Evolutionary conservation across 192 early-diverging fungal genomes (phyloP), one percentile per base, ranked within the genome.

Genomic region (Entomortierella lignicola): DNA sequence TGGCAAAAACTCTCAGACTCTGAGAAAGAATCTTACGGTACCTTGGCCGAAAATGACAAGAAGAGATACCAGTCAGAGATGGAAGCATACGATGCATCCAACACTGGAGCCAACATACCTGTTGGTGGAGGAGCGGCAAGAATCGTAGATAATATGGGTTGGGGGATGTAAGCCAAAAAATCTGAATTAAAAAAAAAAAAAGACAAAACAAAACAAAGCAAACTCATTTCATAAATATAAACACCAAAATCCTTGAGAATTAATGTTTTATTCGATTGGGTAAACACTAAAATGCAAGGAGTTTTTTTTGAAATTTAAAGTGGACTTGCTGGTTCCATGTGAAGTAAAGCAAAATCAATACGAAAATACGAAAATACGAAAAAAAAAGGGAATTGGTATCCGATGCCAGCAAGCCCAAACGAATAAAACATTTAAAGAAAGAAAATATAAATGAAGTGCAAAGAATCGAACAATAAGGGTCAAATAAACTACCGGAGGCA

Each of bases 1-100:
- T 82, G 81, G 81, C 72, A 77, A 62, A 77, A 77, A 54, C 26
- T 82, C 20, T 82, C 81, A 13, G 81, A 82, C 43, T 54, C 61
- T 6, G 81, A 82, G 32, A 82, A 82, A 54, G 72, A 82, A 54
- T 75, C 74, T 2, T 72, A 81, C 30, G 66, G 69, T n/a, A 39
- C 44, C 61, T 73, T 81, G 75, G 75, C 75, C 13, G 75, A 79
- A 41, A 60, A 70, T 21, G 75, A 79, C 57, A 79, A 79, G 62
- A 79, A 70, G 63, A 26, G 75, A 8, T 79, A 79, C 26, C 75
- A 79, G 41, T 39, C 39, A 32, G 75, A 79, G 43, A 79, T 79
- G 75, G 75, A 79, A 55, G 57, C 47, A 39, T 79, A 79, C 20
- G 75, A 79, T 29, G 63, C 71, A 6, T 64, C 71, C 23, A 72